phyloP scores from a whole-genome alignment of 2,329 filamentous ascomycete genomes.

The Trichoderma pleuroti region DNA sequence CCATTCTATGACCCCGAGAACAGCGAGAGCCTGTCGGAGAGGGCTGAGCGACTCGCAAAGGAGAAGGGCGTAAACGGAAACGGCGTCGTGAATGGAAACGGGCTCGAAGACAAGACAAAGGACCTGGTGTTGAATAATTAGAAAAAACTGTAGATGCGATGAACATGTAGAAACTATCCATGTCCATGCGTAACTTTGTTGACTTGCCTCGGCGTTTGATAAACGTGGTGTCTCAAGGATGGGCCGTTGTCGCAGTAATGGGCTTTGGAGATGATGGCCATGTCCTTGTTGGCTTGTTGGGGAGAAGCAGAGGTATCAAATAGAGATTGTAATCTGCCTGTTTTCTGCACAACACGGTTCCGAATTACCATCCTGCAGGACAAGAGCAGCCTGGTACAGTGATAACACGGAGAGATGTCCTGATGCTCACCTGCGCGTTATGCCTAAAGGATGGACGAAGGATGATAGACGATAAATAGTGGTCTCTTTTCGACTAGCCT shows the following conservation, averaged over 20 bases:
- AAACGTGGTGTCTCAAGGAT: not conserved
- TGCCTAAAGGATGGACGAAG: not conserved
- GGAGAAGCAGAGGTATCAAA: not conserved
- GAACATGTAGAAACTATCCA: not conserved
- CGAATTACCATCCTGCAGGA: not conserved
- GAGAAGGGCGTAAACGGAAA: not conserved
- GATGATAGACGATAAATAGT: not conserved
- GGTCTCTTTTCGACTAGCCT: not conserved
- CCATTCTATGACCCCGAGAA: conserved; percentile 19
- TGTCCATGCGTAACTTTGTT: not conserved
- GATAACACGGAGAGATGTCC: not conserved
- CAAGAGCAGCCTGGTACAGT: not conserved
- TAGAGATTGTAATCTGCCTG: not conserved
- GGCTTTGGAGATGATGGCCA: not conserved
- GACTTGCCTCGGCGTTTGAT: not conserved
- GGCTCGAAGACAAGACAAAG: not conserved
- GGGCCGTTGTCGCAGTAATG: not conserved
- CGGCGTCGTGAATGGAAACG: not conserved
- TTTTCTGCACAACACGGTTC: not conserved
- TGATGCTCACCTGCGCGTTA: not conserved
- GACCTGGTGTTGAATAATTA: conserved; percentile 15
- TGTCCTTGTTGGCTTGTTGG: not conserved
- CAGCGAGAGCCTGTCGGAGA: conserved; percentile 14
- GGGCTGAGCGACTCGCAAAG: not conserved
- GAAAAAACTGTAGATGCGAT: not conserved